Evolutionary conservation across 2,329 filamentous ascomycete species (phyloP), one percentile per base, ranked within the genome.

Genomic region (Phaeosphaeria sp.): DNA sequence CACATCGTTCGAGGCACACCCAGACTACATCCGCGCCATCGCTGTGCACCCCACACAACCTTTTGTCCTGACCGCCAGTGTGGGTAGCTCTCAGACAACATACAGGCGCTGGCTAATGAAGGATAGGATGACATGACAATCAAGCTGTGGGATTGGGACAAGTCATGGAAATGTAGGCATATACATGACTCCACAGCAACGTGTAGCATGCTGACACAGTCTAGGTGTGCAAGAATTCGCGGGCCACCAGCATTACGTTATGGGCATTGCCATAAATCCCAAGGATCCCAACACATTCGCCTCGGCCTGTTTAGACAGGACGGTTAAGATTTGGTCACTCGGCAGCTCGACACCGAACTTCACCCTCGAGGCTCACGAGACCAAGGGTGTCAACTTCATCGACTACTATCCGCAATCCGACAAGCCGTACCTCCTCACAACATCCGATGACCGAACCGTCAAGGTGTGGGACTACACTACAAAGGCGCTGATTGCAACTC

Each of bases 401-500:
- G 95, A 99, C 75, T 99, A 89, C 75, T 89, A 89, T 70, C 87
- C 87, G 5, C 86, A 88, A 62, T 85, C 84, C 24, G 87, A 89
- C 76, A 89, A 89, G 74, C 87, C 87, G 39, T 98, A 99, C 74
- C 89, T 99, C 46, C 89, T 99, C 63, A 99, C 95, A 22, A 97
- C 94, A 15, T 97, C 93, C 7, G 95, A 99, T 77, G 95, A 98
- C 79, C 89, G 92, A 71, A 98, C 94, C 0, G 92, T 98, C 70
- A 98, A 98, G 84, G 88, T 99, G 54, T 99, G 95, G 94, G 95
- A 99, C 76, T 98, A 99, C 83, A 98, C 94, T 13, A 98, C 93
- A 49, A 99, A 99, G 81, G 95, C 93, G 13, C 84, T 98, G 65
- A 97, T 98, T 74, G 95, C 95, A 27, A 98, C 94, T 2, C 85